Evolutionary conservation across 305 asterid species (phyloP).

Genomic region (Nicotiana rustica): DNA sequence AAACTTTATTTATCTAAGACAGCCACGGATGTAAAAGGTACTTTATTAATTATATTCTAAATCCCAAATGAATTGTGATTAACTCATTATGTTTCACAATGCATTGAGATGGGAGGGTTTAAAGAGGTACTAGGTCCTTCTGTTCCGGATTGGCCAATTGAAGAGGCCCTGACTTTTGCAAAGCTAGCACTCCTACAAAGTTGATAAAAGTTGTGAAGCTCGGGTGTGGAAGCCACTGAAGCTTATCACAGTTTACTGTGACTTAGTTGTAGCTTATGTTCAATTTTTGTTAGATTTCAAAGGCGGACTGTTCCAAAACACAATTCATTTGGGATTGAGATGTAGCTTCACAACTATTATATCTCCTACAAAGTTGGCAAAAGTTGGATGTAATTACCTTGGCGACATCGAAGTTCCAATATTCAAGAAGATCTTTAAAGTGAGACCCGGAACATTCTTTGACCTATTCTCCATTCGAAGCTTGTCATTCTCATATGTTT

Average conservation of each 20-base stretch:
- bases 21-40: conserved; percentile 32
- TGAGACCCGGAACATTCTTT: too few relatives aligned
- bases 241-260: conserved; percentile 29
- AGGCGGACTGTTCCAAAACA: not conserved
- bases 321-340: conserved; percentile 9
- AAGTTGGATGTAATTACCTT: too few relatives aligned
- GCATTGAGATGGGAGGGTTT: conserved; percentile 63
- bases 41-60: not conserved
- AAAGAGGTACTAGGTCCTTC: conserved; percentile 66
- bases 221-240: conserved; percentile 9
- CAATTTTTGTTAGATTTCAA: conserved; percentile 7
- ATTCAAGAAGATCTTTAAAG: too few relatives aligned
- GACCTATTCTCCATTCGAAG: too few relatives aligned
- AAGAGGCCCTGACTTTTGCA: conserved; percentile 64
- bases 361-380: too few relatives aligned
- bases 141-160: conserved; percentile 78
- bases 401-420: too few relatives aligned
- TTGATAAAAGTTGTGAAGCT: conserved; percentile 56
- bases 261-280: conserved; percentile 16
- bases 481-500: too few relatives aligned
- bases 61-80: conserved; percentile 16
- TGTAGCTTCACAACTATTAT: too few relatives aligned
- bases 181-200: conserved; percentile 69
- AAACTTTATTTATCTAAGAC: conserved; percentile 35
- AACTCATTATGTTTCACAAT: conserved; percentile 56